Percentiles rank a stretch among this genome's conserved stretches.
Evolutionary conservation across 768 basidiomycete species (phyloP).

Genomic region (Tulasnella sp.): DNA sequence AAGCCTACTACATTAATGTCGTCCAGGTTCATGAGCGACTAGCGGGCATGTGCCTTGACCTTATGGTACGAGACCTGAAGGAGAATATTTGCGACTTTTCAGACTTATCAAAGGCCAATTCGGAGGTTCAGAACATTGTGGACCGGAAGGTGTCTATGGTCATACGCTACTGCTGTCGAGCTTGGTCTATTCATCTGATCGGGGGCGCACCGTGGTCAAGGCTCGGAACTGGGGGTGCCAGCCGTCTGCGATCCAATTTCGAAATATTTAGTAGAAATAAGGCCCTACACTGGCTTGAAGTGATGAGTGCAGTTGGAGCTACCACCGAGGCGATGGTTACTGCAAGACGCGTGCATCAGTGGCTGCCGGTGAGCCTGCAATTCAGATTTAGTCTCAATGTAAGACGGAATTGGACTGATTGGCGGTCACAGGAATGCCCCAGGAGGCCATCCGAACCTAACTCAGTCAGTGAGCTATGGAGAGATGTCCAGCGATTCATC

Average conservation of each 20-base stretch:
- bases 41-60: not conserved
- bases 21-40: not conserved
- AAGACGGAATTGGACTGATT: not conserved
- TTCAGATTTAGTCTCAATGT: not conserved
- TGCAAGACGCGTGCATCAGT: not conserved
- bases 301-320: not conserved
- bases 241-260: not conserved
- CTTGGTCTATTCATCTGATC: not conserved
- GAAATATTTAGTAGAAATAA: not conserved
- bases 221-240: not conserved
- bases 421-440: not conserved
- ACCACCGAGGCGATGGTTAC: not conserved
- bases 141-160: not conserved
- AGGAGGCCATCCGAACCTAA: not conserved
- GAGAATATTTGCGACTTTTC: not conserved
- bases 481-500: not conserved
- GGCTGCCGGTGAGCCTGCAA: not conserved
- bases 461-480: not conserved
- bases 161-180: not conserved
- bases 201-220: not conserved
- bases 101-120: not conserved
- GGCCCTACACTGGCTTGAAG: not conserved
- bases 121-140: not conserved
- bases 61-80: not conserved
- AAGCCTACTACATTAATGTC: not conserved